phyloP scores from a whole-genome alignment of 176 grass and related monocot genomes.

The Poa annua region DNA sequence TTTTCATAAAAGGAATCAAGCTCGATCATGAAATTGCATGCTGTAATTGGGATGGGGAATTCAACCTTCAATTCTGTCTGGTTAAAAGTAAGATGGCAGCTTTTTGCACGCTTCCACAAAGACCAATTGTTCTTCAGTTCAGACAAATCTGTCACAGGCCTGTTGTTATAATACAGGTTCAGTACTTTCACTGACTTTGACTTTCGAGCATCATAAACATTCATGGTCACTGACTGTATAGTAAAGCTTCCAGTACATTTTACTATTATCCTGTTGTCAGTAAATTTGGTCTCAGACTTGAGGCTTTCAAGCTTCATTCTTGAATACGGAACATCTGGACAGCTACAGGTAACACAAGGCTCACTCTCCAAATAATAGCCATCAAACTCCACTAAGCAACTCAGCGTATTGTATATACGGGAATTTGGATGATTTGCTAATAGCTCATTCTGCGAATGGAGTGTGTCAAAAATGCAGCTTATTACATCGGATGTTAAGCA shows the following conservation, averaged over 20 bases:
- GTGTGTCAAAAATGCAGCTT: slow-evolving; percentile 84
- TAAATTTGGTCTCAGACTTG: slow-evolving; percentile 96
- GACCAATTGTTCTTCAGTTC: slow-evolving; percentile 99
- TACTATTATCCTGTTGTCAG: slow-evolving; percentile 96
- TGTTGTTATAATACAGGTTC: slow-evolving; percentile 96
- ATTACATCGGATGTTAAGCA: slow-evolving; percentile 83
- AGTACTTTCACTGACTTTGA: slow-evolving; percentile 97
- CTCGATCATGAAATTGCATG: slow-evolving; percentile 99
- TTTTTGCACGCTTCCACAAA: slow-evolving; percentile 97
- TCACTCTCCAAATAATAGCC: slow-evolving; percentile 96
- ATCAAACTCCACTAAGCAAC: slow-evolving; percentile 96
- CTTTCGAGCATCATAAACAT: slow-evolving; percentile 96
- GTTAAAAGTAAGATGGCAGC: slow-evolving; percentile 90
- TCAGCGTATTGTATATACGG: slow-evolving; percentile 83
- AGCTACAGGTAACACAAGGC: slow-evolving; percentile 97
- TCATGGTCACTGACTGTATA: slow-evolving; percentile 96
- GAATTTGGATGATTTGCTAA: slow-evolving; percentile 99
- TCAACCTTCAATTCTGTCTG: slow-evolving; percentile 94
- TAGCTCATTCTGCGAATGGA: slow-evolving; percentile 93
- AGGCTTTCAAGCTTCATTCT: slow-evolving; percentile 96
- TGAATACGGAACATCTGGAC: slow-evolving; percentile 91
- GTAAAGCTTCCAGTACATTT: slow-evolving; percentile 98
- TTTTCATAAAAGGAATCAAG: slow-evolving; percentile 99
- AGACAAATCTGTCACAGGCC: slow-evolving; percentile 78
- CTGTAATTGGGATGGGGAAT: slow-evolving; percentile 94